phyloP scores from a whole-genome alignment of 148 eudicot genomes.

The Spergularia marina region DNA sequence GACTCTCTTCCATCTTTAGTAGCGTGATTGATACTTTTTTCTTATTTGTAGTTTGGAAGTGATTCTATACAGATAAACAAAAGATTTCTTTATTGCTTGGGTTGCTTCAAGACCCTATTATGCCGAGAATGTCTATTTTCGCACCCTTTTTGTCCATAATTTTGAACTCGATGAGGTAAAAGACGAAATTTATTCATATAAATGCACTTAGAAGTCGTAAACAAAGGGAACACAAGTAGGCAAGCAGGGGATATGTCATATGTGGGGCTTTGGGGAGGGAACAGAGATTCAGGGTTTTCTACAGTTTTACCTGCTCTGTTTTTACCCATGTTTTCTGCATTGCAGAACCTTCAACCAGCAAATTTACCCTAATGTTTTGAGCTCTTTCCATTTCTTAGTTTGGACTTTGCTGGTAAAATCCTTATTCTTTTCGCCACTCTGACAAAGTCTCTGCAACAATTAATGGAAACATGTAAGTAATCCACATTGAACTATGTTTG shows the following conservation, averaged over 20 bases:
- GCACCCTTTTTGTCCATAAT: too few species aligned
- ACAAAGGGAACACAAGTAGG: neutral
- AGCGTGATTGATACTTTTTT: too few species aligned
- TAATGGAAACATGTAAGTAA: neutral
- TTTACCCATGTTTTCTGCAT: neutral
- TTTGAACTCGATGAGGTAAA: too few species aligned
- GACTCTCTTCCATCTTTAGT: neutral
- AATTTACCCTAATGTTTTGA: constrained; percentile 13
- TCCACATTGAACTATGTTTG: neutral
- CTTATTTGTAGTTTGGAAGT: neutral
- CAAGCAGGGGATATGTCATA: too few species aligned
- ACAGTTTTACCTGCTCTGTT: too few species aligned
- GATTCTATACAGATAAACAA: neutral
- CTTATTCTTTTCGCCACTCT: constrained; percentile 84
- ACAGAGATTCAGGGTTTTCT: neutral
- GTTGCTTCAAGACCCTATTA: too few species aligned
- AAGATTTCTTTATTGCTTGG: too few species aligned
- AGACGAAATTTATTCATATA: too few species aligned
- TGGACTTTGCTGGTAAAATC: constrained; percentile 64
- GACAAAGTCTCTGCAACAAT: constrained; percentile 61
- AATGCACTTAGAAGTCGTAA: too few species aligned
- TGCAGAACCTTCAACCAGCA: neutral
- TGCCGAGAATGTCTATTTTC: too few species aligned
- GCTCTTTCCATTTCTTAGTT: constrained; percentile 44
- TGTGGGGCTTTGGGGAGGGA: too few species aligned